These are phyloP conservation scores for Boeremia lycopersici DNA, from an alignment of 2,329 filamentous ascomycete species.

Conservation along the genomic window DNA sequence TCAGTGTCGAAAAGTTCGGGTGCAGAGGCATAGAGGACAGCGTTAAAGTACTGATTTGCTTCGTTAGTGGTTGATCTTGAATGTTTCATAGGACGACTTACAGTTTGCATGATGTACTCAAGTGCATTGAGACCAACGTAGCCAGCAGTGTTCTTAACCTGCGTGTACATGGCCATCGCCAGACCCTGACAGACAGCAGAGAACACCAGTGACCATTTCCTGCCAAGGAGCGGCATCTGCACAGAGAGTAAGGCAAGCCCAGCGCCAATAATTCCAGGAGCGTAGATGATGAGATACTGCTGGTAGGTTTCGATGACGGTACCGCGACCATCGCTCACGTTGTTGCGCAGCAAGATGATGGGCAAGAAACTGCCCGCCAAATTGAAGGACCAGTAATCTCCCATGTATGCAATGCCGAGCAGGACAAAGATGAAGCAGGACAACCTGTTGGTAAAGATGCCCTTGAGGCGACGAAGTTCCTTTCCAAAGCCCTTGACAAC, in stretches of 20 bases:
- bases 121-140: slow-evolving; percentile 38
- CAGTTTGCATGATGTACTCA: slow-evolving; percentile 43
- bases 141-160: slow-evolving; percentile 32
- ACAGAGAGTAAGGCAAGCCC: slow-evolving; percentile 31
- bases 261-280: slow-evolving; percentile 36
- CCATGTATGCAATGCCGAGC: slow-evolving; percentile 37
- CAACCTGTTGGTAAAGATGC: slow-evolving; percentile 35
- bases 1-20: slow-evolving; percentile 38
- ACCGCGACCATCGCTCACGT: slow-evolving; percentile 30
- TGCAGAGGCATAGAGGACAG: slow-evolving; percentile 37
- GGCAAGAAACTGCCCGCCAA: slow-evolving; percentile 35
- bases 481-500: slow-evolving; percentile 29
- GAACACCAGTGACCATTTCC: slow-evolving; percentile 39
- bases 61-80: not conserved
- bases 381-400: slow-evolving; percentile 44
- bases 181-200: slow-evolving; percentile 36
- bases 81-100: slow-evolving; percentile 3
- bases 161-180: slow-evolving; percentile 41
- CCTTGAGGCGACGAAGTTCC: slow-evolving; percentile 35
- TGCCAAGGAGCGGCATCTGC: slow-evolving; percentile 35
- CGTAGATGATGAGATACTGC: slow-evolving; percentile 40
- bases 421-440: slow-evolving; percentile 34
- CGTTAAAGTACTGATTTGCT: slow-evolving; percentile 33
- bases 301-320: slow-evolving; percentile 34
- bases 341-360: slow-evolving; percentile 38